Base-by-base conservation (phyloP, 495 filamentous ascomycete species). In the Cenococcum geophilum region DNA sequence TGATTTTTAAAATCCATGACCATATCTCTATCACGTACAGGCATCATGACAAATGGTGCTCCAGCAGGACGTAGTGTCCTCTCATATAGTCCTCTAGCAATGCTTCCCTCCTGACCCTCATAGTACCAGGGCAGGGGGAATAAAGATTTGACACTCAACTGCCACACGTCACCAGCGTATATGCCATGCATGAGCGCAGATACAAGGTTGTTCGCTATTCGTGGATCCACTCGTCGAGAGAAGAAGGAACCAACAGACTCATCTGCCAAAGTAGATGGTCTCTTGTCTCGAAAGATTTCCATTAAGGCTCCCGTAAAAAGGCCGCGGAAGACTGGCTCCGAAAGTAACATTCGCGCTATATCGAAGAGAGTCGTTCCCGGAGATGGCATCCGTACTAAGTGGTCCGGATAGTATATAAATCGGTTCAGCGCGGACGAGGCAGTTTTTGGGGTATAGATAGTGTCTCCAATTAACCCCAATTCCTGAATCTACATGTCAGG, bases 331-430 rank as follows among this genome's bases (percentile, higher is more conserved):
- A 55, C n/a, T 12, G 32, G 34, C 34, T 60, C 49, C 20, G 16
- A 14, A 16, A 52, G 20, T 6, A 55, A 34, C 16, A 4, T 52
- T 2, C 9, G 25, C 9, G 49, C 49, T 23, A 52, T 22, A 16
- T 52, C 49, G 25, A 56, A 37, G 16, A 34, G 1, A 35, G 58
- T 34, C 10, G 1, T 40, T 11, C 48, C 9, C 23, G 25, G 14
- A 67, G 62, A 10, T 16, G 89, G 90, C 62, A 92, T 65, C 42
- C 80, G 78, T 47, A 93, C 89, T 27, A 99, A 81, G 67, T 85
- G 89, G 69, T 97, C 88, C 4, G 91, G 90, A 67, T 95, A 96
- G 78, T 96, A 97, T 53, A 98, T 80, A 71, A 81, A 98, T n/a
- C 89, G 86, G 62, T 86, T 86, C 55, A 70, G 69, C 12, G 82